Percentiles rank a stretch among this genome's conserved stretches.
phyloP scores from a whole-genome alignment of 345 rosid genomes.

The Euclidium syriacum region DNA sequence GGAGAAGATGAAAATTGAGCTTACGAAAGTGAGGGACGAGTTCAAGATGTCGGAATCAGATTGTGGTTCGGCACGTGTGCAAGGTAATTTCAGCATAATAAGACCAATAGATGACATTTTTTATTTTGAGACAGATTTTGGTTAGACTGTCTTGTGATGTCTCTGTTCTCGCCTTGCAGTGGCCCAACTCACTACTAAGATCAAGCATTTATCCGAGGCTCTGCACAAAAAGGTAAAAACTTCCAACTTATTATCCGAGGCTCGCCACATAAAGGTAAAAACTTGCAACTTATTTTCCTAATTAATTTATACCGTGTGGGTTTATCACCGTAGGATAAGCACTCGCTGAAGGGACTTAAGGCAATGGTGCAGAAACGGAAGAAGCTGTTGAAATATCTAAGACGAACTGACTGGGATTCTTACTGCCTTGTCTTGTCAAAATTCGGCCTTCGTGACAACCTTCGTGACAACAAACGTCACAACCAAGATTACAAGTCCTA shows the following conservation, averaged over 20 bases:
- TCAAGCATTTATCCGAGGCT: constrained; percentile 71
- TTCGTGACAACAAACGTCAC: too few species aligned
- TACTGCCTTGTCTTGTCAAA: constrained; percentile 62
- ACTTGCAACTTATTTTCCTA: not conserved
- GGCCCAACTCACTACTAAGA: constrained; percentile 85
- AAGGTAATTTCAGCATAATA: constrained; percentile 44
- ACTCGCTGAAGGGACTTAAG: constrained; percentile 70
- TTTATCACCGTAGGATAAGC: constrained; percentile 59
- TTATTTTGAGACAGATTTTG: not conserved
- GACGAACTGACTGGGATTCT: constrained; percentile 92
- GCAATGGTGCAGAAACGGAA: constrained; percentile 84
- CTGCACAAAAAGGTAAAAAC: constrained; percentile 80
- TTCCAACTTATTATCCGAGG: not conserved
- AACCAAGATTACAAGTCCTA: constrained; percentile 57
- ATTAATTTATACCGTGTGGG: not conserved
- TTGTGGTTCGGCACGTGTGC: constrained; percentile 91
- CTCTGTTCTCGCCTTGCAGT: constrained; percentile 48
- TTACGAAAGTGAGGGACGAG: constrained; percentile 74
- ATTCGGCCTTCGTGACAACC: constrained; percentile 83
- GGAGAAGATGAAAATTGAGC: constrained; percentile 79
- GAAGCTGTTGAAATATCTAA: constrained; percentile 73
- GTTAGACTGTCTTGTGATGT: constrained; percentile 17
- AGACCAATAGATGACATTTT: not conserved
- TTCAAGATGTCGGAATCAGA: constrained; percentile 93
- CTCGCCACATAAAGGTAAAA: too few species aligned